A percentile compares a stretch with the other conserved stretches of the same genome.
Conservation (phyloP, 306 rosid genomes). For the Glycine latifolia region DNA sequence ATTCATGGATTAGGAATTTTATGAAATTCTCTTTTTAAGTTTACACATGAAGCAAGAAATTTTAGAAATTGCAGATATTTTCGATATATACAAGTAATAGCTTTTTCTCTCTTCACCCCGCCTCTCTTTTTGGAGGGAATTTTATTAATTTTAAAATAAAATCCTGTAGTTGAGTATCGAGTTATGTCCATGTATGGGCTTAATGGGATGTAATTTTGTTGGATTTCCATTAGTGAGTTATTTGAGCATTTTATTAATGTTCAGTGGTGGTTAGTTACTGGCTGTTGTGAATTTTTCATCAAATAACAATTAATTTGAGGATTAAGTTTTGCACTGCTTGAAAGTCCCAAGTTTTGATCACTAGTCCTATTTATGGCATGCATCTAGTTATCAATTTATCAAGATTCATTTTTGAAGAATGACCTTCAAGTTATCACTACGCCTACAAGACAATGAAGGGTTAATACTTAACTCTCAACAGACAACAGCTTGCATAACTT, state of each 20-base stretch:
- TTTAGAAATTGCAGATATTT: not conserved
- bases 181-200: not conserved
- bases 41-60: not conserved
- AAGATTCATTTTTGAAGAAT: too few species aligned
- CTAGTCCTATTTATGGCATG: too few species aligned
- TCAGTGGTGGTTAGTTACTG: not conserved
- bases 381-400: too few species aligned
- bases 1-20: not conserved
- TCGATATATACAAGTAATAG: not conserved
- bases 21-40: not conserved
- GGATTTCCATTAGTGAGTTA: not conserved
- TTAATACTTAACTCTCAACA: too few species aligned
- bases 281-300: too few species aligned
- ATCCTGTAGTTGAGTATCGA: not conserved
- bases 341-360: too few species aligned
- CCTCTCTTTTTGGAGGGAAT: not conserved
- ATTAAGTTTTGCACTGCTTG: too few species aligned
- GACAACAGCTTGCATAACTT: too few species aligned
- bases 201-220: not conserved
- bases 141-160: not conserved
- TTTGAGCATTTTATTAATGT: not conserved
- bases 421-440: too few species aligned
- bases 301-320: too few species aligned
- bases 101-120: not conserved
- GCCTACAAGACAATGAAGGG: too few species aligned